Conservation (phyloP, 2,329 filamentous ascomycete genomes). For the Alternaria gaisen region DNA sequence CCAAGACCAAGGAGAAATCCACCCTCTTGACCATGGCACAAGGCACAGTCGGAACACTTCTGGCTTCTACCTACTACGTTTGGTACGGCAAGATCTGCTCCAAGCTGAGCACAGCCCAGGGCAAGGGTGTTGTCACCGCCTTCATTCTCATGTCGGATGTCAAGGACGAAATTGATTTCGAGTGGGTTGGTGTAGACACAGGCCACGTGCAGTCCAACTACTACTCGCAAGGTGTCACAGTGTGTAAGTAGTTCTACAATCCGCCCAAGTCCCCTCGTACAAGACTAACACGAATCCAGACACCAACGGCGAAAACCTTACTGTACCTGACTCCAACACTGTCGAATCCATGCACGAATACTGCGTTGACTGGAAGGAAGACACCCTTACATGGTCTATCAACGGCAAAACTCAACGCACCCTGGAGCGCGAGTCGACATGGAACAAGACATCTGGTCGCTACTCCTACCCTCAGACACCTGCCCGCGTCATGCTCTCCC, state of each 20-base stretch:
- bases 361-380: conserved; percentile 91
- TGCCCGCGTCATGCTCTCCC: conserved; percentile 86
- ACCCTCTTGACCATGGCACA: conserved; percentile 89
- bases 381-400: conserved; percentile 84
- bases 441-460: conserved; percentile 81
- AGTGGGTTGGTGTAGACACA: conserved; percentile 87
- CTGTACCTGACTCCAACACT: conserved; percentile 67
- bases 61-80: conserved; percentile 86
- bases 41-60: conserved; percentile 83
- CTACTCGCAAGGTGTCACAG: conserved; percentile 92
- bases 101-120: conserved; percentile 82
- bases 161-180: conserved; percentile 98
- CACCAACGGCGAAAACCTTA: conserved; percentile 76
- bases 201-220: conserved; percentile 88
- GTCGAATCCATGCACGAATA: conserved; percentile 84
- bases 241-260: conserved; percentile 70
- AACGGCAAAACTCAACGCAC: conserved; percentile 81
- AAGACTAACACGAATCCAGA: conserved; percentile 61
- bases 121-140: conserved; percentile 90
- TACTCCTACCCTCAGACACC: conserved; percentile 94
- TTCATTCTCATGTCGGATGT: conserved; percentile 96
- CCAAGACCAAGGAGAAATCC: conserved; percentile 40
- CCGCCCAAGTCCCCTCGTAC: background rate
- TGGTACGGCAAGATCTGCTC: conserved; percentile 97
- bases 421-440: conserved; percentile 79